A percentile compares a stretch with the other conserved stretches of the same genome.
Conservation (phyloP, 1,139 yeast species). For the Hansenula anomala region DNA sequence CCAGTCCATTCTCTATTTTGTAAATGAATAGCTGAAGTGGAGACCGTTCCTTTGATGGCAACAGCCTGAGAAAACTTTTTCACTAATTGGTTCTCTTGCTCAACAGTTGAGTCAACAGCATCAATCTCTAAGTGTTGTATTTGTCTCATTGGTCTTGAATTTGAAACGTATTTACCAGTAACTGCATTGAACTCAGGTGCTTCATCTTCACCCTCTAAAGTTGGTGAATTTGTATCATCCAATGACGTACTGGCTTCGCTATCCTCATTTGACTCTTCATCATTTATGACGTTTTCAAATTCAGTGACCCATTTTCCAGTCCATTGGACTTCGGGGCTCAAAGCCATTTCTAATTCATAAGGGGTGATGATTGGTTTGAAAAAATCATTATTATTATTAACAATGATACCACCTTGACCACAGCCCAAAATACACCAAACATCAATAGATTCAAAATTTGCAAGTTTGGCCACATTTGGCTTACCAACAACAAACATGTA, state of each 20-base stretch:
- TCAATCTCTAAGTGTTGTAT: slow-evolving; percentile 61
- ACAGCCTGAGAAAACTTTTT: slow-evolving; percentile 57
- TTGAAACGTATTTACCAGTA: slow-evolving; percentile 67
- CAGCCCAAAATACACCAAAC: slow-evolving; percentile 95
- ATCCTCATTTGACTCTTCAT: slow-evolving; percentile 21
- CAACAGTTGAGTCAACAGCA: slow-evolving; percentile 21
- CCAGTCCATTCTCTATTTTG: slow-evolving; percentile 86
- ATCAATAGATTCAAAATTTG: slow-evolving; percentile 89
- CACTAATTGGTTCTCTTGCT: slow-evolving; percentile 40
- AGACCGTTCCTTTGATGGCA: slow-evolving; percentile 70
- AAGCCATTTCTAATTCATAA: slow-evolving; percentile 78
- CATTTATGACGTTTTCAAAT: slow-evolving; percentile 37
- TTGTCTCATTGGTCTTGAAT: slow-evolving; percentile 70
- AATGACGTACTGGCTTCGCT: slow-evolving; percentile 8
- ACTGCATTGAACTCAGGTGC: slow-evolving; percentile 89
- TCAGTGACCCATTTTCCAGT: slow-evolving; percentile 91
- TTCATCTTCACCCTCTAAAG: slow-evolving; percentile 42
- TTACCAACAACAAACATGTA: slow-evolving; percentile 95
- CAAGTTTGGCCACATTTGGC: slow-evolving; percentile 96
- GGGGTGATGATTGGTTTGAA: slow-evolving; percentile 93
- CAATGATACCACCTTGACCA: slow-evolving; percentile 86
- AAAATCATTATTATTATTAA: slow-evolving; percentile 74
- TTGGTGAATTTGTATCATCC: slow-evolving; percentile 8
- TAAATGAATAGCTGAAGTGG: slow-evolving; percentile 79
- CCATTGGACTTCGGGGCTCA: slow-evolving; percentile 75